Conservation (phyloP, 2,329 filamentous ascomycete species). For the Drechslerella stenobrocha region DNA sequence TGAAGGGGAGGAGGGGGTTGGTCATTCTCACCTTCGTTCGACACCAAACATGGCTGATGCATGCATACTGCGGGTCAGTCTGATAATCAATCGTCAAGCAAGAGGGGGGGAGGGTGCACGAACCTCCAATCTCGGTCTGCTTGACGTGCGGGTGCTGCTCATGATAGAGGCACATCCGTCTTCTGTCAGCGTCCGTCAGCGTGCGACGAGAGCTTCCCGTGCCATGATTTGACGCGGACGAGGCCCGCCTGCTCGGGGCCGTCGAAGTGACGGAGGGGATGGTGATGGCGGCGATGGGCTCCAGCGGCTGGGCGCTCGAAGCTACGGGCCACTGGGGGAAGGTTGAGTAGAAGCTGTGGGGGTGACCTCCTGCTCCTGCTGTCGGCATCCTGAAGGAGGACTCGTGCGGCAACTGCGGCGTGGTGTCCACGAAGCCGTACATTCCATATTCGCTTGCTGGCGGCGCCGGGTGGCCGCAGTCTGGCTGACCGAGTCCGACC, state of each 20-base stretch:
- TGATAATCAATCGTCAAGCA: slow-evolving; percentile 19
- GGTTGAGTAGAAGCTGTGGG: slow-evolving; percentile 40
- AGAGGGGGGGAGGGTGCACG: slow-evolving; percentile 52
- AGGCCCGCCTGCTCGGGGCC: slow-evolving; percentile 60
- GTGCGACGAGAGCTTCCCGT: slow-evolving; percentile 76
- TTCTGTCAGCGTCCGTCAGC: slow-evolving; percentile 84
- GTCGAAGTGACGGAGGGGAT: slow-evolving; percentile 62
- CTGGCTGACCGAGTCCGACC: slow-evolving; percentile 43
- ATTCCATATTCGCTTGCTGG: slow-evolving; percentile 48
- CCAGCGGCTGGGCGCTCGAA: slow-evolving; percentile 32
- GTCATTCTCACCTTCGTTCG: slow-evolving; percentile 78
- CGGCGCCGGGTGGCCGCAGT: slow-evolving; percentile 43
- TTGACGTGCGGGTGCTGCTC: slow-evolving; percentile 87
- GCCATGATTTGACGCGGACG: slow-evolving; percentile 61
- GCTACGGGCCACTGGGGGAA: slow-evolving; percentile 46
- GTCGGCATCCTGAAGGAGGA: slow-evolving; percentile 30
- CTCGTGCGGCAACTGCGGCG: slow-evolving; percentile 35
- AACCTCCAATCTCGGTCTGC: slow-evolving; percentile 92
- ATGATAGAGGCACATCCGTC: slow-evolving; percentile 90
- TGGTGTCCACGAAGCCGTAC: slow-evolving; percentile 46
- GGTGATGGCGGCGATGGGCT: slow-evolving; percentile 34
- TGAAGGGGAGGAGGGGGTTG: no score
- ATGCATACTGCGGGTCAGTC: slow-evolving; percentile 20
- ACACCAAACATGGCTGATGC: slow-evolving; percentile 80
- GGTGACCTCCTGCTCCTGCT: slow-evolving; percentile 23